Base-by-base conservation (phyloP, 2,329 filamentous ascomycete genomes). In the Claviceps quebecensis region DNA sequence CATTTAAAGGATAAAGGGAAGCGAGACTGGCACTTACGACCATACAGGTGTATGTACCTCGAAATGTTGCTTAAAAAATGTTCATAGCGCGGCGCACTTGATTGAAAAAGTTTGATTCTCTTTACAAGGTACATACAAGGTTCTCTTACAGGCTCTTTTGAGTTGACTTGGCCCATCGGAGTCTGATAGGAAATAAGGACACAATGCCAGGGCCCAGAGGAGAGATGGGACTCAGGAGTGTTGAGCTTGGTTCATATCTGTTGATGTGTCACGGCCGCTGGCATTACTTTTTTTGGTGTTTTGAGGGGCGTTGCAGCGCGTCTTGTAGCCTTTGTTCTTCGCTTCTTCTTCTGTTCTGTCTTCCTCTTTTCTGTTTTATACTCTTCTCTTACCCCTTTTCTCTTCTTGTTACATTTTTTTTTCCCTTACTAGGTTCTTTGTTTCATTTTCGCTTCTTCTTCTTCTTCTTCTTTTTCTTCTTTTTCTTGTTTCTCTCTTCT, bases 61-160 rank as follows among this genome's bases (percentile, higher is more conserved):
- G 13, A n/a, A 22, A 8, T 40, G 16, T n/a, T 40, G 38, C n/a
- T 40, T 7, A 39, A 11, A 22, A 17, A 45, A 49, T 22, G 8
- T 50, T 50, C 41, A 45, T 56, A 56, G 57, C 57, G 55, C 52
- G 56, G 57, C 57, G 57, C 53, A 57, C 50, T 49, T 40, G 56
- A 51, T 54, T 23, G 36, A 51, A 23, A 29, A 36, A 47, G n/a
- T 14, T 22, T 22, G 11, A 23, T 7, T 22, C 3, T 9, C 29
- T 34, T 34, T 34, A 34, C 29, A 34, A 19, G 19, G 19, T 23
- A 23, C 5, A 6, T 4, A 34, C 29, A 34, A 34, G 29, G 29
- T 34, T 11, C 9, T 34, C 29, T 34, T 34, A 34, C 29, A 34
- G 29, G 29, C 29, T 34, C 29, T 34, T 11, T 34, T 34, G 29